Base-by-base conservation (phyloP, 139 green algal species). In the Micractinium conductrix region DNA sequence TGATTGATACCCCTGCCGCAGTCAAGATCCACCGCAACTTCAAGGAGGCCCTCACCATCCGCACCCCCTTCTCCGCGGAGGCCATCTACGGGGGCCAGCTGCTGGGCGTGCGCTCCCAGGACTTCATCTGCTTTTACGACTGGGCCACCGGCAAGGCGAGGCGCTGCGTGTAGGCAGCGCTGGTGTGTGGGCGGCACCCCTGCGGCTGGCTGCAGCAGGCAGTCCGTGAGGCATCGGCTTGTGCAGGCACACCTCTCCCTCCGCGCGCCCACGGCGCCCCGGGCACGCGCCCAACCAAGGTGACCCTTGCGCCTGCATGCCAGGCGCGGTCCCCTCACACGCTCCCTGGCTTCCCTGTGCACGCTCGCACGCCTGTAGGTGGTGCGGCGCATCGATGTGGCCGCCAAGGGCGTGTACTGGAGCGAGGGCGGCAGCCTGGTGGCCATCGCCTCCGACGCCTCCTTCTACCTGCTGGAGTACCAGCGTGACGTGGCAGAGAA, bases 101-200 rank as follows among this genome's bases (percentile, higher is more conserved):
- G 65, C 88, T 99, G 28, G 94, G 88, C 12, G 89, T 99, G 24
- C 89, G 92, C 50, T 88, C 74, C 21, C 73, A 80, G 1, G 97
- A 99, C 87, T 99, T 98, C 85, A 92, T 99, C 44, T 93, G 84
- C 86, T 99, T 99, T 85, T 99, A 99, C 86, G 96, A 99, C 89
- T 99, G 97, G 97, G 89, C 88, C 55, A 90, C 87, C 37, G 92
- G 90, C 48, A 85, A 88, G 81, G 87, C 88, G 74, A 86, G 78
- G 81, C 55, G 45, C 14, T 79, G 40, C 22, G 37, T n/a, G n/a
- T 45, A 19, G 37, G 67, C 1, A 22, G 48, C 12, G 48, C 14
- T 14, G 48, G 53, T 9, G 53, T 62, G 53, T 62, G 67, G 19
- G 37, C 45, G 67, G n/a, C 16, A 48, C 5, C 2, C 53, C 7